A percentile compares a stretch with the other conserved stretches of the same genome.
Evolutionary conservation across 2,329 filamentous ascomycete species (phyloP).

Genomic region (Trichoderma brevicompactum): DNA sequence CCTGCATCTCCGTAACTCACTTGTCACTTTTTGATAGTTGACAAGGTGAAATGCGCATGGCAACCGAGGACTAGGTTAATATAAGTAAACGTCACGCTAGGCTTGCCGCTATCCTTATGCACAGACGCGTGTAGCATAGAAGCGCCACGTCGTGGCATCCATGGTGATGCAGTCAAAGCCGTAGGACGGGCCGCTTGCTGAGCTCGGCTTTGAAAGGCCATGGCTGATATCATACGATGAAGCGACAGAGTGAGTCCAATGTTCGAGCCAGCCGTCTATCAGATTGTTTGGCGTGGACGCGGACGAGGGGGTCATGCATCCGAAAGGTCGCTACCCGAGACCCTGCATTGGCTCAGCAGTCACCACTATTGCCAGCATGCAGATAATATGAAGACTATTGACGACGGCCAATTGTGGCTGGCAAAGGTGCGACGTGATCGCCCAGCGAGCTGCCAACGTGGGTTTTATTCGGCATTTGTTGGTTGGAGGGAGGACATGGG

Average conservation of each 20-base stretch:
- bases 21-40: constrained; percentile 13
- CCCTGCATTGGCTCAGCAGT: constrained; percentile 2
- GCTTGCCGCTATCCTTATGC: constrained; percentile 1
- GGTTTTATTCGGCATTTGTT: background rate
- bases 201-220: background rate
- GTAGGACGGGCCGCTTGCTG: background rate
- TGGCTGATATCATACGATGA: background rate
- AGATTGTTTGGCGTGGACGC: background rate
- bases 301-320: constrained; percentile 11
- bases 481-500: background rate
- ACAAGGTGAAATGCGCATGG: constrained; percentile 1
- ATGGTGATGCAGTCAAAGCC: background rate
- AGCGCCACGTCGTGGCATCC: background rate
- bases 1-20: constrained; percentile 12
- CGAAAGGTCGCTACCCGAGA: constrained; percentile 6
- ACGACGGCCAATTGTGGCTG: constrained; percentile 15
- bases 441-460: no score
- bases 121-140: constrained; percentile 1
- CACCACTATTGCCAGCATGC: no score
- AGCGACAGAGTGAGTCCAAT: background rate
- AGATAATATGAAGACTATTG: constrained; percentile 1
- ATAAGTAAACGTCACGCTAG: constrained; percentile 10
- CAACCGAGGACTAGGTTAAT: background rate
- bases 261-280: background rate
- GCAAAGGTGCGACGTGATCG: constrained; percentile 22